Evolutionary conservation across 805 yeast genomes (phyloP).

Genomic region (Kodamaea hsintzibuensis): DNA sequence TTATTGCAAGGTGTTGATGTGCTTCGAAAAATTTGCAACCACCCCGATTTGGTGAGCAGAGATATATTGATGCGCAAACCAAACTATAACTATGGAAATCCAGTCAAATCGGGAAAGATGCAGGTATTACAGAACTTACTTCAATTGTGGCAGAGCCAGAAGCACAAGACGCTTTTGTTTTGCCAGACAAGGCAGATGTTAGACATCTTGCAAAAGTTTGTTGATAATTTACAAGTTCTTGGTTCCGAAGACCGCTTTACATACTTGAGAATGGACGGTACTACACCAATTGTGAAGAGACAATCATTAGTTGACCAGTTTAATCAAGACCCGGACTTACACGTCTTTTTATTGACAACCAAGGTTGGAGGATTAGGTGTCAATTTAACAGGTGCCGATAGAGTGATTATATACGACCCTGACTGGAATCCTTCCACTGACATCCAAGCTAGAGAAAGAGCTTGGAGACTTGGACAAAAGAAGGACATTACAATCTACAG

Average conservation of each 20-base stretch:
- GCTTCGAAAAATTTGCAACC: slow-evolving; percentile 90
- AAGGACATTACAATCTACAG: slow-evolving; percentile 89
- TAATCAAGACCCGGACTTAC: slow-evolving; percentile 57
- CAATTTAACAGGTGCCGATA: slow-evolving; percentile 89
- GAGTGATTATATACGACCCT: slow-evolving; percentile 93
- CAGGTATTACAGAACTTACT: slow-evolving; percentile 80
- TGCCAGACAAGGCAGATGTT: slow-evolving; percentile 95
- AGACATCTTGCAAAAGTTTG: slow-evolving; percentile 74
- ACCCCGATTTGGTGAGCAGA: slow-evolving; percentile 77
- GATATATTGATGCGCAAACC: slow-evolving; percentile 35
- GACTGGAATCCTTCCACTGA: slow-evolving; percentile 99
- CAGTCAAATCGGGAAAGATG: slow-evolving; percentile 79
- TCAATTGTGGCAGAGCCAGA: slow-evolving; percentile 72
- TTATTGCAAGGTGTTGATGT: slow-evolving; percentile 89
- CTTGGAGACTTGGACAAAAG: slow-evolving; percentile 96
- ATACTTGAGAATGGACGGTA: slow-evolving; percentile 91
- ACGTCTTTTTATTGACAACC: slow-evolving; percentile 82
- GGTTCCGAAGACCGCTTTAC: slow-evolving; percentile 26
- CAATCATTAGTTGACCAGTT: slow-evolving; percentile 81
- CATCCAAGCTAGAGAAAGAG: slow-evolving; percentile 93
- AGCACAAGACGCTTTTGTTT: slow-evolving; percentile 80
- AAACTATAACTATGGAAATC: slow-evolving; percentile 56
- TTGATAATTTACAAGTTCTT: slow-evolving; percentile 38
- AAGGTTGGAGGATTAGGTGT: slow-evolving; percentile 96
- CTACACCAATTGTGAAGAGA: slow-evolving; percentile 75